These are phyloP conservation scores for Pseudotsuga menziesii DNA, from an alignment of 75 land plant species.

Conservation along the genomic window DNA sequence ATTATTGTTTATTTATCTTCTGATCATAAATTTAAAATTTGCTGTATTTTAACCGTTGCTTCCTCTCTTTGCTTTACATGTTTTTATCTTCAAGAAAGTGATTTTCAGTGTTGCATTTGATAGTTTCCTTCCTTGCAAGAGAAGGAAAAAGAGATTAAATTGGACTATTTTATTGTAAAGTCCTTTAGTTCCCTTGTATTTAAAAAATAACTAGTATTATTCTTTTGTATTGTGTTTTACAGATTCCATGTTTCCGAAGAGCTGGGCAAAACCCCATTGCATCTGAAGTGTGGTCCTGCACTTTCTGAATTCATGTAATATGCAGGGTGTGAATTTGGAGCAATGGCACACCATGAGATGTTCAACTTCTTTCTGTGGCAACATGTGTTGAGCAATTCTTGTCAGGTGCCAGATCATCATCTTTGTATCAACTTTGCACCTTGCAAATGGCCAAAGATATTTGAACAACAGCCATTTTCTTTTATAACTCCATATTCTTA, in stretches of 20 bases:
- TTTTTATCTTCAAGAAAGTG: neutral
- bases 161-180: neutral
- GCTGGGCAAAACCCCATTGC: neutral
- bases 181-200: neutral
- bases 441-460: conserved; percentile 5
- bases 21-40: neutral
- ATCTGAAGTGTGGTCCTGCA: neutral
- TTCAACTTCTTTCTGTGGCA: neutral
- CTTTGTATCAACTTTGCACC: neutral
- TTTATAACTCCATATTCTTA: conserved; percentile 3
- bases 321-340: neutral
- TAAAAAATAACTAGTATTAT: neutral
- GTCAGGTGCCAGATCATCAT: conserved; percentile 7
- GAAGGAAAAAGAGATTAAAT: neutral
- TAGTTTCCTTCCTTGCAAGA: neutral
- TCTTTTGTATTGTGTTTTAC: neutral
- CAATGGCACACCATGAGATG: neutral
- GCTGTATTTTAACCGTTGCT: neutral
- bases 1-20: neutral
- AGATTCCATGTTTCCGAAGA: neutral
- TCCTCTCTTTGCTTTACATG: neutral
- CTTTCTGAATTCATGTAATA: neutral
- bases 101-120: neutral
- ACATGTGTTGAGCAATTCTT: neutral
- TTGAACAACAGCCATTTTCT: neutral